Base-by-base conservation (phyloP, 352 stramenopile species). In the Phytophthora lateralis region DNA sequence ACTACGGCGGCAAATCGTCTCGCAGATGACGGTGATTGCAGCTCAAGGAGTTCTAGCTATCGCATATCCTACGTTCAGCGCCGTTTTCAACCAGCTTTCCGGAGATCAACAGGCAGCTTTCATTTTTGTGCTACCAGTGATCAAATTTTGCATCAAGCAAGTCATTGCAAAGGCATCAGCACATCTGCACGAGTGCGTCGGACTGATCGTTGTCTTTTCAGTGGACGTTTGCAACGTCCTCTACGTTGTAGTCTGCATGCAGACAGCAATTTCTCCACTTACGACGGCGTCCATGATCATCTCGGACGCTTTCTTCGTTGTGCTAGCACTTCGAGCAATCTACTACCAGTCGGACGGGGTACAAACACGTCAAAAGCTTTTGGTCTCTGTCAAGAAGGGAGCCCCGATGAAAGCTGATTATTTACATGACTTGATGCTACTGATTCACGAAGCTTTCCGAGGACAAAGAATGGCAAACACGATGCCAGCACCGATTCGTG, bases 201-300 rank as follows among this genome's bases (percentile, higher is more conserved):
- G 54, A 20, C 37, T 15, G 7, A 43, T 21, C 5, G 37, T 43
- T 12, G 37, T 43, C 5, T 17, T n/a, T n/a, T 55, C 63, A 0
- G 66, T 67, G n/a, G 60, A 74, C 14, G 55, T 74, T 2, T 74
- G 58, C 47, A 70, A 70, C 37, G 30, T 60, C 12, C 20, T 75
- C 0, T 75, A 71, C 48, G 27, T 57, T 3, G 35, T 41, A 0
- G 47, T 56, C 0, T 64, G 52, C 21, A 64, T 75, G 51, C 66
- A 75, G 39, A 65, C 15, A 41, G 34, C 55, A 2, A 50, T 42
- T 20, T 67, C 55, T 1, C 20, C 38, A 27, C 20, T 56, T 1
- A 65, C 62, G 1, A 50, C 52, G 3, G 11, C 41, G 1, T 9
- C 35, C 3, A 37, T 71, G 20, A 66, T 67, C 18, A 42, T 17